Base-by-base conservation (phyloP, 2,329 filamentous ascomycete genomes). In the Colletotrichum abscissum region DNA sequence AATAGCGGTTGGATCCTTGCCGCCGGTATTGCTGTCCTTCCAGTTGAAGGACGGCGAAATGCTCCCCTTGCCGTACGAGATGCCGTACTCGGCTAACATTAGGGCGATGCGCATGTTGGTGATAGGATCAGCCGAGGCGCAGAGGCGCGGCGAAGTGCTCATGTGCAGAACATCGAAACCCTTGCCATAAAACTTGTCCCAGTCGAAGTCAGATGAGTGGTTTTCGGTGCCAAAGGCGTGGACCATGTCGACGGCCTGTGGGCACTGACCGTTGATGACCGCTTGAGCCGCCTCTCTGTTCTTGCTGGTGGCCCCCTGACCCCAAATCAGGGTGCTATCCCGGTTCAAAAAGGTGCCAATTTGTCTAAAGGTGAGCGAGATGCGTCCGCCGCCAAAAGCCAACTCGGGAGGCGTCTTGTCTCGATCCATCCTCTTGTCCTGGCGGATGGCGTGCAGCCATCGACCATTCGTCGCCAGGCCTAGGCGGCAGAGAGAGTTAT, bases 381-480 rank as follows among this genome's bases (percentile, higher is more conserved):
- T 98, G 59, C 97, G 93, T 59, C 92, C 91, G 7, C 95, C 93
- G 6, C 85, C 86, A 78, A 90, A 95, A 0, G 93, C 93, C 54
- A 91, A 88, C 80, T 98, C 96, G 6, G 89, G 89, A 0, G 85
- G 76, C 0, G 89, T 87, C 81, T 96, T 95, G 76, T 95, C 93
- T 1, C 86, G 83, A 1, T 86, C 83, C 0, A 89, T 85, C 30
- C 97, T 91, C 80, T 95, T 97, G 82, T 99, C 97, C 56, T 93
- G 91, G 63, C 93, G 92, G 80, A 99, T 98, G n/a, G 92, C 92
- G 83, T 99, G 97, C 12, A 98, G 88, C 94, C 95, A 98, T 77
- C 91, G 89, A 83, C 89, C 91, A 79, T 99, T 99, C 1, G 95
- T 97, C 52, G 86, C 81, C 22, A 95, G 86, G 3, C 95, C 95